Evolutionary conservation across 1,139 yeast genomes (phyloP).

Genomic region (Scheffersomyces titani): DNA sequence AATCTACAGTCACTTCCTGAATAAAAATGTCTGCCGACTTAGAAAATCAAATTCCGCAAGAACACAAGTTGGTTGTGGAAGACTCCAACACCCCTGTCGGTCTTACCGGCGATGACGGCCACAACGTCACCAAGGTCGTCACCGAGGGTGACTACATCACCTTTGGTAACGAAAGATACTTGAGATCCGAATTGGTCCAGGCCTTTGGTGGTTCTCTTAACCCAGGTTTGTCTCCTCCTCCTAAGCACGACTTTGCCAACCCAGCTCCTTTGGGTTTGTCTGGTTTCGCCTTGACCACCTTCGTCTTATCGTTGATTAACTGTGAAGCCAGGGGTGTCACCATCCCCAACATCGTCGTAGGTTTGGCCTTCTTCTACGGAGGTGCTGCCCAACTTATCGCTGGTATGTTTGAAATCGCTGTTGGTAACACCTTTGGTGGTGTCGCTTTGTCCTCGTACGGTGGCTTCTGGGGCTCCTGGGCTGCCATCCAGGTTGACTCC

Average conservation of each 20-base stretch:
- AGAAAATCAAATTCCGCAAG: constrained; percentile 1
- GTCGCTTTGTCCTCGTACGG: constrained; percentile 81
- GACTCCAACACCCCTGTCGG: background rate
- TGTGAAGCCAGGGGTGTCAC: constrained; percentile 57
- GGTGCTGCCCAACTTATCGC: constrained; percentile 77
- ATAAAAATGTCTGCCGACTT: constrained; percentile 1
- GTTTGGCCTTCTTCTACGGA: constrained; percentile 82
- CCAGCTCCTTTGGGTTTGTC: constrained; percentile 87
- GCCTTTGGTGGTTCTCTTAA: constrained; percentile 80
- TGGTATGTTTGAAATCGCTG: constrained; percentile 74
- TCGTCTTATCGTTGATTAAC: constrained; percentile 66
- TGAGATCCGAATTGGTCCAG: constrained; percentile 53
- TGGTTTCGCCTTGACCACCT: constrained; percentile 84
- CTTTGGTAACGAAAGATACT: constrained; percentile 36
- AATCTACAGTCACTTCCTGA: background rate
- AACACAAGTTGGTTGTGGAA: background rate
- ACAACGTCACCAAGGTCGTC: constrained; percentile 10
- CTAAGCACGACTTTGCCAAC: constrained; percentile 75
- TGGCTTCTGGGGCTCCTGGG: constrained; percentile 88
- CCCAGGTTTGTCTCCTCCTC: constrained; percentile 65
- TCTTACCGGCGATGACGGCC: background rate
- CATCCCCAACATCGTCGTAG: constrained; percentile 58
- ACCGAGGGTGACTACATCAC: constrained; percentile 56
- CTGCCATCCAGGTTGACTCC: constrained; percentile 68
- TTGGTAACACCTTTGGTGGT: constrained; percentile 89